Evolutionary conservation across 805 yeast genomes (phyloP).

Genomic region (Ogataea methylovora): DNA sequence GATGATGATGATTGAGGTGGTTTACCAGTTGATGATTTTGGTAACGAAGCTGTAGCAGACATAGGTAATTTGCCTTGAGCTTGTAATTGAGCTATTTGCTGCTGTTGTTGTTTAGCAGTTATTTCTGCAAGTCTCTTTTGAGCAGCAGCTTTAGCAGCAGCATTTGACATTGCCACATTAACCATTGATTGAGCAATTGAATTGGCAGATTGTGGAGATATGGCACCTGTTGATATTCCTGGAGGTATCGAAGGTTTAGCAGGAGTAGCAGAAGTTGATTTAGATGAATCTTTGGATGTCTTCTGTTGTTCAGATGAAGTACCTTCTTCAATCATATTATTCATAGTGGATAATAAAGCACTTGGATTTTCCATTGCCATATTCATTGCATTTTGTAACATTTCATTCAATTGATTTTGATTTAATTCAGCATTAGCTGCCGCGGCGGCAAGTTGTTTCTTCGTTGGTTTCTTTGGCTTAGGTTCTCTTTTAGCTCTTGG

Average conservation of each 20-base stretch:
- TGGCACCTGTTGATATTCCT: too few species aligned
- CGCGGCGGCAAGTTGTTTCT: background rate
- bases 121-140: conserved; percentile 16
- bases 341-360: conserved; percentile 30
- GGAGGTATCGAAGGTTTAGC: too few species aligned
- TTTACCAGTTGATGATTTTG: too few species aligned
- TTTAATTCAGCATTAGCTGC: conserved; percentile 33
- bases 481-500: background rate
- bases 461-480: conserved; percentile 2
- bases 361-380: conserved; percentile 66
- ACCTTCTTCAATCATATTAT: too few species aligned
- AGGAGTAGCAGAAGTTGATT: too few species aligned
- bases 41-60: too few species aligned
- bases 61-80: too few species aligned
- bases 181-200: conserved; percentile 9
- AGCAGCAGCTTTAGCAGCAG: conserved; percentile 15
- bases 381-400: conserved; percentile 68
- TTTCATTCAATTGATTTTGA: conserved; percentile 51
- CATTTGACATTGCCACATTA: conserved; percentile 16
- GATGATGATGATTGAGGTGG: too few species aligned
- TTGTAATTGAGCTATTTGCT: too few species aligned
- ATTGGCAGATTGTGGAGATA: conserved; percentile 1
- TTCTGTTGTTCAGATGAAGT: too few species aligned
- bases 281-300: background rate
- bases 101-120: conserved; percentile 15